Percentiles rank a stretch among this genome's conserved stretches.
Conservation (phyloP, 163 green algal species). For the Prototheca stagnorum region DNA sequence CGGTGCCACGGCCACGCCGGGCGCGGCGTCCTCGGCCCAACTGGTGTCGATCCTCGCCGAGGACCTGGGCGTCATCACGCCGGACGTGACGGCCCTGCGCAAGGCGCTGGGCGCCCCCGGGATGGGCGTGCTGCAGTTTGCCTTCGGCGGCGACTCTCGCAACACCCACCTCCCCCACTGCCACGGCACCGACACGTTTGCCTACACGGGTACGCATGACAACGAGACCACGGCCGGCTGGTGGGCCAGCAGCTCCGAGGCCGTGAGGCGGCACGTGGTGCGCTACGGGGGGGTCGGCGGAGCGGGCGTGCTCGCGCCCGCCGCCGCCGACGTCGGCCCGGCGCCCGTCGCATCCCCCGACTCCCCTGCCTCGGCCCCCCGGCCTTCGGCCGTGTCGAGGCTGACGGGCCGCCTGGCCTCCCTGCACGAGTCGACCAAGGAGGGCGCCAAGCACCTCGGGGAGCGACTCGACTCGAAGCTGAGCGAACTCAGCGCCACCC, state of each 20-base stretch:
- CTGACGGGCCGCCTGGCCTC: no score
- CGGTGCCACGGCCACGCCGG: slow-evolving; percentile 65
- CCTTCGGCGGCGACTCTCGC: slow-evolving; percentile 64
- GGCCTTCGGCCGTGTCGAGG: no score
- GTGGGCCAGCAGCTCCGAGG: slow-evolving; percentile 41
- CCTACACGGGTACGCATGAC: slow-evolving; percentile 94
- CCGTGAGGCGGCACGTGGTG: slow-evolving; percentile 44
- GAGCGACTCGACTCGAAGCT: no score
- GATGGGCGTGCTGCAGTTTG: slow-evolving; percentile 97
- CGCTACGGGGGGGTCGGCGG: slow-evolving; percentile 1
- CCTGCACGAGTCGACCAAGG: no score
- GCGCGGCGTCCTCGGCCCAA: slow-evolving; percentile 46
- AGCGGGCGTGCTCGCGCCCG: background rate
- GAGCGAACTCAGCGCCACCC: no score
- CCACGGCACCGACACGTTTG: slow-evolving; percentile 85
- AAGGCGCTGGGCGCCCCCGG: slow-evolving; percentile 74
- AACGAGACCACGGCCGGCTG: slow-evolving; percentile 81
- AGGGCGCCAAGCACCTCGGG: no score
- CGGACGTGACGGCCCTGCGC: slow-evolving; percentile 70
- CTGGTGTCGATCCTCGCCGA: slow-evolving; percentile 87
- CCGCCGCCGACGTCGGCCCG: no score
- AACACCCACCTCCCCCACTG: slow-evolving; percentile 96
- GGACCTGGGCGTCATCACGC: slow-evolving; percentile 93
- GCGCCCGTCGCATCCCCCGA: no score
- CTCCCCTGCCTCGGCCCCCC: no score